A percentile compares a stretch with the other conserved stretches of the same genome.
phyloP scores from a whole-genome alignment of 208 protist species.

The Wallacemonas collosoma region DNA sequence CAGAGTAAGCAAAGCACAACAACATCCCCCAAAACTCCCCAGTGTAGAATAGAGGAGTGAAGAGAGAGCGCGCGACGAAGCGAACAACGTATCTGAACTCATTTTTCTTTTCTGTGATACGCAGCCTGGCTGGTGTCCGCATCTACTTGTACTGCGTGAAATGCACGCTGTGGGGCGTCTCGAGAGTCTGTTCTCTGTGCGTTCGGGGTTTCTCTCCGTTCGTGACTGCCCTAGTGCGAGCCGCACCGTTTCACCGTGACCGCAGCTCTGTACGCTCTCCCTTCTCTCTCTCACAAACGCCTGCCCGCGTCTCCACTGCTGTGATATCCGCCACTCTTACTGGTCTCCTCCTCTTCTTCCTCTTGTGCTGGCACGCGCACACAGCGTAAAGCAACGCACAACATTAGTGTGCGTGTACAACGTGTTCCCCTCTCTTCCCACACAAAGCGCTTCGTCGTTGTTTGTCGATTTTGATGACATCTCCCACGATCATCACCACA shows the following conservation, averaged over 20 bases:
- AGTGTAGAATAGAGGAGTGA: too few relatives aligned
- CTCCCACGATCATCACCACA: conserved; percentile 31
- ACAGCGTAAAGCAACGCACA: background rate
- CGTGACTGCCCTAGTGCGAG: too few relatives aligned
- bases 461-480: conserved; percentile 6
- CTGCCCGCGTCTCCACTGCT: too few relatives aligned
- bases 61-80: too few relatives aligned
- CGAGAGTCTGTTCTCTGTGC: too few relatives aligned
- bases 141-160: too few relatives aligned
- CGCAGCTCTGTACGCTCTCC: background rate
- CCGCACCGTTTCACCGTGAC: too few relatives aligned
- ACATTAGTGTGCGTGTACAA: too few relatives aligned
- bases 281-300: background rate
- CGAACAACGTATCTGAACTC: too few relatives aligned
- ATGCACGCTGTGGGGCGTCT: too few relatives aligned
- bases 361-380: background rate
- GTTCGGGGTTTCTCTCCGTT: too few relatives aligned
- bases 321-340: background rate
- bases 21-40: background rate
- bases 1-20: background rate
- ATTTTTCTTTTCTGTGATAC: conserved; percentile 14
- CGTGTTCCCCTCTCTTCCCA: background rate
- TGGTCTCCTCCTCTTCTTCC: background rate
- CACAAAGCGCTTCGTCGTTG: background rate
- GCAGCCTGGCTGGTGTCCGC: background rate